Base-by-base conservation (phyloP, 495 filamentous ascomycete species). In the Apiosordaria backusii region DNA sequence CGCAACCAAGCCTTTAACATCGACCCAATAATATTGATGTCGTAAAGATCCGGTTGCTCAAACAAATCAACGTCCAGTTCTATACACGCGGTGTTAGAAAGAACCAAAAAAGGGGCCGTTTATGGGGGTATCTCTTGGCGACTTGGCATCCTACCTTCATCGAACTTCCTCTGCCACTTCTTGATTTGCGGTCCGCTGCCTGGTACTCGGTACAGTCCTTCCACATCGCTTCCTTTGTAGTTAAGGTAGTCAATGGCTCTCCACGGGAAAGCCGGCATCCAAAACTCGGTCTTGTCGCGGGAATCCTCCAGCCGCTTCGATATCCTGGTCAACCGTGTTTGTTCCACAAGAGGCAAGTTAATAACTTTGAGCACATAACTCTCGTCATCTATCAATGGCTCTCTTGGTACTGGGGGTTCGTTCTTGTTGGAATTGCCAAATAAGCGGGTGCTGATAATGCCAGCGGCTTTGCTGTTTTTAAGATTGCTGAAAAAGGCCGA, bases 261-360 rank as follows among this genome's bases (percentile, higher is more conserved):
- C 86, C 92, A 96, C 0, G 93, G 93, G 57, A 97, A 87, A 19
- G 92, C 90, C 0, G 93, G 93, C 92, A 97, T 95, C 93, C 93
- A 97, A 72, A 93, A 97, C 71, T 96, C 93, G 0, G 93, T 97
- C 83, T 97, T 97, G 72, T 97, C 93, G 55, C 87, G 82, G 18
- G 91, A 96, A 63, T 89, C 85, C 72, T 92, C 90, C 18, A 97
- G 79, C 60, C 88, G 85, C 77, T 91, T 93, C 3, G 91, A 92
- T 70, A 97, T 97, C 45, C 93, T 83, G 1, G 93, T 96, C 58
- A 86, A 78, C n/a, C 92, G 84, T 4, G 92, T 91, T 75, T 97
- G 93, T 67, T 96, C 87, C 50, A 94, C 81, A 26, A 97, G 81
- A 0, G 91, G 90, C 18, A 89, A 77, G 69, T 92, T 92, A 73